Base-by-base conservation (phyloP, 2,329 filamentous ascomycete genomes). In the Sporothrix protearum region DNA sequence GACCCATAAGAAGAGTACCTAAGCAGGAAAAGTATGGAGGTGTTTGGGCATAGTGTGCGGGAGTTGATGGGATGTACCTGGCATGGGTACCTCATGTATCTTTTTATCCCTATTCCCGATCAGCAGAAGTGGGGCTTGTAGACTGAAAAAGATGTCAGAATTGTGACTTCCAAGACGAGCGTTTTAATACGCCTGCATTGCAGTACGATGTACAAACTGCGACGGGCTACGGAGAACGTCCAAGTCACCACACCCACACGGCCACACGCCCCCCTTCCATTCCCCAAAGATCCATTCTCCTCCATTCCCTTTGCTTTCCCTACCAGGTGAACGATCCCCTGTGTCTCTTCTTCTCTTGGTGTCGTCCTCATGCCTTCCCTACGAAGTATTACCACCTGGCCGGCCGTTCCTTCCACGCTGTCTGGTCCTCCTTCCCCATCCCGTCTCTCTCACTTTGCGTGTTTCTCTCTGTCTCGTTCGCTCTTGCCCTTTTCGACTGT, bases 181-280 rank as follows among this genome's bases (percentile, higher is more conserved):
- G n/a, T n/a, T n/a, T n/a, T n/a, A n/a, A n/a, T n/a, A n/a, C n/a
- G n/a, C n/a, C n/a, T n/a, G n/a, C n/a, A n/a, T n/a, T n/a, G n/a
- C n/a, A n/a, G n/a, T n/a, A n/a, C n/a, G n/a, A n/a, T n/a, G 25
- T 47, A 51, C 64, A 67, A 53, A 53, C 45, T 36, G 64, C 36
- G 64, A 36, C 64, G 28, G 63, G 64, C 64, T 67, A 51, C 64
- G 64, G 64, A 36, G 45, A 51, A 67, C 14, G 28, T 45, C 39
- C 51, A 57, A 68, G 51, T 47, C 55, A 68, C 63, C 51, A 61
- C 61, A 67, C 61, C 49, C 63, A 70, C 33, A 61, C 57, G n/a
- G 14, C 59, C 36, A 61, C 66, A 68, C 66, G 45, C 42, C 63
- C 63, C 59, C 42, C 63, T 25, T 45, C 63, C 59, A n/a, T 64